These are phyloP conservation scores for Rhytidiadelphus loreus DNA, from an alignment of 225 moss, liverwort and hornwort species.

Conservation along the genomic window DNA sequence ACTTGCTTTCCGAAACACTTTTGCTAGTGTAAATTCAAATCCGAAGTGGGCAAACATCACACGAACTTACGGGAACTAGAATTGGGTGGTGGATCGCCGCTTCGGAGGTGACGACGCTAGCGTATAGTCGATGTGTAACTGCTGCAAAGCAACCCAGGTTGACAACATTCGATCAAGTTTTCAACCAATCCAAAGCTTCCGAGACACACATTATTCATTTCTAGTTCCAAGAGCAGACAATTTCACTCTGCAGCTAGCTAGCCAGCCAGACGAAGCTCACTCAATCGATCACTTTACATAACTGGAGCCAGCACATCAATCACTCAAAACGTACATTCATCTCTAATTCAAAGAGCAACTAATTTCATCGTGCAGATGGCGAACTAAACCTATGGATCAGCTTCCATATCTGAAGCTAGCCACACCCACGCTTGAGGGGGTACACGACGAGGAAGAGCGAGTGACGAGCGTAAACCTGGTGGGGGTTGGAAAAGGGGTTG, in stretches of 20 bases:
- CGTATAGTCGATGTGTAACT: background rate
- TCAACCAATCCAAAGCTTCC: background rate
- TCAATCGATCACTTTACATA: background rate
- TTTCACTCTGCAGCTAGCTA: background rate
- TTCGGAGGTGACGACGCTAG: background rate
- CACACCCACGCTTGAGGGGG: background rate
- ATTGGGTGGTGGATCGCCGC: background rate
- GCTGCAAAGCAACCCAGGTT: background rate
- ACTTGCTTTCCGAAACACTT: background rate
- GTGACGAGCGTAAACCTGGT: background rate
- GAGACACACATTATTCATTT: background rate
- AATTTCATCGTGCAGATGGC: background rate
- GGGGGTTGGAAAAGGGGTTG: slow-evolving; percentile 28
- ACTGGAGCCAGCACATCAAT: background rate
- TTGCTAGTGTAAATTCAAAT: background rate
- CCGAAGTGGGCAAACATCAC: background rate
- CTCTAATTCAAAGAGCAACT: background rate
- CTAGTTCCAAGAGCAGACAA: background rate
- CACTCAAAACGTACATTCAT: background rate
- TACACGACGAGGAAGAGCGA: background rate
- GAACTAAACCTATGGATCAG: background rate
- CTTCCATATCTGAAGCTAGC: background rate
- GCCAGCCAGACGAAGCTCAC: background rate
- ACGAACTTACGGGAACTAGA: background rate
- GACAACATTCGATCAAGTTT: background rate